A percentile compares a stretch with the other conserved stretches of the same genome.
These are phyloP conservation scores for Colletotrichum sp. DNA, from an alignment of 2,329 filamentous ascomycete genomes.

Conservation along the genomic window DNA sequence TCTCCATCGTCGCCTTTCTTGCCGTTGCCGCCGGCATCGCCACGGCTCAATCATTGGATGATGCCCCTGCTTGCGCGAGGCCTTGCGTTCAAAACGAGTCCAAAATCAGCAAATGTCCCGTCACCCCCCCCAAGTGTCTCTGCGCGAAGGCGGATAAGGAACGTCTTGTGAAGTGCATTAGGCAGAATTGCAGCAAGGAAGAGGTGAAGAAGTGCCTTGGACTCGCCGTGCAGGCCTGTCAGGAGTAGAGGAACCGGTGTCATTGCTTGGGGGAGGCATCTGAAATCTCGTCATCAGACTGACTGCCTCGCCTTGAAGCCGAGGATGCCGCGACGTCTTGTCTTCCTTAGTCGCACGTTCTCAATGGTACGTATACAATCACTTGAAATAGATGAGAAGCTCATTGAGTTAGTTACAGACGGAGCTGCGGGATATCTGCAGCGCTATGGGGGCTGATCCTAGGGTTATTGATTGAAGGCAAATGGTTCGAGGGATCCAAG, in stretches of 20 bases:
- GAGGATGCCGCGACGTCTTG: background rate
- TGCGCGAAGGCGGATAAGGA: background rate
- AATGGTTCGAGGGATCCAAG: background rate
- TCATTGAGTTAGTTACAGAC: background rate
- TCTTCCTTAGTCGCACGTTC: background rate
- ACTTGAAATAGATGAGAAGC: background rate
- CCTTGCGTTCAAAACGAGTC: background rate
- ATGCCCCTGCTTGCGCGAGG: background rate
- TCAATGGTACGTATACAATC: background rate
- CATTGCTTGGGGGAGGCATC: background rate
- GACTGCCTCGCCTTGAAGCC: background rate
- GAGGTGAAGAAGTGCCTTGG: background rate
- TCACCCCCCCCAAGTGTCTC: background rate
- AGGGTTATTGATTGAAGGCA: background rate
- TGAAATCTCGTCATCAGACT: background rate
- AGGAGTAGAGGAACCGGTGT: background rate
- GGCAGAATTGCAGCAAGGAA: background rate
- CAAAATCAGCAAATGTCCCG: background rate
- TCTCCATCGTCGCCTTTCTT: background rate
- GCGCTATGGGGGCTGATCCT: background rate
- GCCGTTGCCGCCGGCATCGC: background rate
- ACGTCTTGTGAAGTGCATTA: background rate
- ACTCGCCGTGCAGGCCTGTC: background rate
- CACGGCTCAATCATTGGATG: background rate
- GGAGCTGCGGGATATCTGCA: background rate